These are phyloP conservation scores for Trametes polyzona DNA, from an alignment of 1,284 basidiomycete genomes.

Conservation along the genomic window DNA sequence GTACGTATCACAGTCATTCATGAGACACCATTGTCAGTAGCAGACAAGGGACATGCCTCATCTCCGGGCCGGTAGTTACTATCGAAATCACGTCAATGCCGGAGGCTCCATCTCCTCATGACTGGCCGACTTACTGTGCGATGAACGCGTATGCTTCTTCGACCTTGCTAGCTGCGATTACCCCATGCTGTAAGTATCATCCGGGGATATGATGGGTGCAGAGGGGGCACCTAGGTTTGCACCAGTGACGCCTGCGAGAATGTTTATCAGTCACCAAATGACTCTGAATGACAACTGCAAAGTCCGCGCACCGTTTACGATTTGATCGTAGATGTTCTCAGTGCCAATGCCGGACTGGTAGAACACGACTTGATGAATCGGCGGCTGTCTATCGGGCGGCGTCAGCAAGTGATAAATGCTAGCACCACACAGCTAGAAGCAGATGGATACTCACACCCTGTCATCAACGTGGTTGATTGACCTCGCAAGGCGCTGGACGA, in stretches of 20 bases:
- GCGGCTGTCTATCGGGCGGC: conserved; percentile 38
- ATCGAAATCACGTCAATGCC: not conserved
- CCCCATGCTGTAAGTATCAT: not conserved
- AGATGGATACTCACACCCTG: conserved; percentile 43
- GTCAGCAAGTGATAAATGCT: not conserved
- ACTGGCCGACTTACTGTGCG: conserved; percentile 60
- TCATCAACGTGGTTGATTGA: conserved; percentile 60
- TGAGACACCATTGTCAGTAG: not conserved
- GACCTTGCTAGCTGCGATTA: conserved; percentile 60
- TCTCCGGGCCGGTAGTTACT: conserved; percentile 73
- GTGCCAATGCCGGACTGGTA: conserved; percentile 75
- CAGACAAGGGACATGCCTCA: conserved; percentile 48
- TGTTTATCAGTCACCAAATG: not conserved
- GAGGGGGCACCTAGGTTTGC: conserved; percentile 48
- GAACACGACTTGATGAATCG: conserved; percentile 67
- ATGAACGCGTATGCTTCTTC: conserved; percentile 77
- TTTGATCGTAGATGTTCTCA: conserved; percentile 56
- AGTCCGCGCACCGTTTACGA: conserved; percentile 35
- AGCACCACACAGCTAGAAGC: not conserved
- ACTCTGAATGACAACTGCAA: not conserved
- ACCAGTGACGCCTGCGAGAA: conserved; percentile 56
- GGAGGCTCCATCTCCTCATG: not conserved
- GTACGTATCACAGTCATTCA: not conserved
- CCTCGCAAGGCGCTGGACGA: conserved; percentile 49
- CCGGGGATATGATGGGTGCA: not conserved